Percentiles rank a stretch among this genome's conserved stretches.
phyloP scores from a whole-genome alignment of 345 rosid genomes.

The Acer campestre region DNA sequence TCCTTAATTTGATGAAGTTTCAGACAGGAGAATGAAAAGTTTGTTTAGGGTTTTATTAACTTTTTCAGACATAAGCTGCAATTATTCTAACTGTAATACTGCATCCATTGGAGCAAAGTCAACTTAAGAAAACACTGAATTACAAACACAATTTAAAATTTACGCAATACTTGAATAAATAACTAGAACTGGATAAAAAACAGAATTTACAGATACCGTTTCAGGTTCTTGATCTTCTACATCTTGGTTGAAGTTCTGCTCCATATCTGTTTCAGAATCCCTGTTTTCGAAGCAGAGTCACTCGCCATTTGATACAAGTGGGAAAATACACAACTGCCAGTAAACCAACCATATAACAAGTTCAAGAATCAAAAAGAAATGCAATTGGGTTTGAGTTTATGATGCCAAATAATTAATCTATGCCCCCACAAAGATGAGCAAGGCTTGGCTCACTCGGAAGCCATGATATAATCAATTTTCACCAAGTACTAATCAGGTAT shows the following conservation, averaged over 20 bases:
- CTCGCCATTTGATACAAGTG: slow-evolving; percentile 32
- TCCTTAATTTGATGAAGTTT: neutral
- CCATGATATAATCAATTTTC: too few species aligned
- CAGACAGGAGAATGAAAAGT: neutral
- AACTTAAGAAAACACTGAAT: slow-evolving; percentile 1
- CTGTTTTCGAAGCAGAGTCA: slow-evolving; percentile 19
- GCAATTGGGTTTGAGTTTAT: too few species aligned
- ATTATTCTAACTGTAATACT: slow-evolving; percentile 1
- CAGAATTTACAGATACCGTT: neutral
- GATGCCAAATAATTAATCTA: too few species aligned
- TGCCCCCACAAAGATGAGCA: too few species aligned
- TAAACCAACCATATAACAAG: too few species aligned
- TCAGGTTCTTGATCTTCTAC: neutral
- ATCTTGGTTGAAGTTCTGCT: neutral
- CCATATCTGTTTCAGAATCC: neutral
- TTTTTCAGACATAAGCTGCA: neutral
- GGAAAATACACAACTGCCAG: slow-evolving; percentile 31
- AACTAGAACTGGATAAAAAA: neutral
- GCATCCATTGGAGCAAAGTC: neutral
- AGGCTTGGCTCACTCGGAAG: too few species aligned
- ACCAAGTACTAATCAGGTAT: too few species aligned
- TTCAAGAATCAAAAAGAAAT: too few species aligned
- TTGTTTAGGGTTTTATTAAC: neutral
- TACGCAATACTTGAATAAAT: neutral
- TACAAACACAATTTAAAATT: neutral